phyloP scores from a whole-genome alignment of 352 stramenopile species.

The Phytophthora pseudosyringae region DNA sequence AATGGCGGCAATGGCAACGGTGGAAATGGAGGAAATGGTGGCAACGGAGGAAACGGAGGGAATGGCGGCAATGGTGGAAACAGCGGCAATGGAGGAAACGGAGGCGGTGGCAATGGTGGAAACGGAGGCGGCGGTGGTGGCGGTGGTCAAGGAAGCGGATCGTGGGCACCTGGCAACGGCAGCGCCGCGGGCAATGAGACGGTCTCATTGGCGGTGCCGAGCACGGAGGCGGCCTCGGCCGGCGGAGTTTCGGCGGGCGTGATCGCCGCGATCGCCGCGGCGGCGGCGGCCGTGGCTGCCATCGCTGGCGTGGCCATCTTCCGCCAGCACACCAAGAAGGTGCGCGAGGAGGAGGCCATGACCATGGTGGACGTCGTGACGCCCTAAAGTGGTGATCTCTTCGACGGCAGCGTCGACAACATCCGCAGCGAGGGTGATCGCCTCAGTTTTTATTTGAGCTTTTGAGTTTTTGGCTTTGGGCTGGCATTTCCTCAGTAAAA shows the following conservation, averaged over 20 bases:
- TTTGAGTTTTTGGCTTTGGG: slow-evolving; percentile 23
- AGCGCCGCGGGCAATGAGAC: slow-evolving; percentile 11
- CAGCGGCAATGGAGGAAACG: slow-evolving; percentile 4
- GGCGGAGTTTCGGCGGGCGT: slow-evolving; percentile 32
- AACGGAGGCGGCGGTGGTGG: slow-evolving; percentile 13
- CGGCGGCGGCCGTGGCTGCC: slow-evolving; percentile 37
- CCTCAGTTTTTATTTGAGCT: neutral
- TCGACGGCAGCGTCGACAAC: neutral
- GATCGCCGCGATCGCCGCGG: slow-evolving; percentile 39
- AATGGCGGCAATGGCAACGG: slow-evolving; percentile 10
- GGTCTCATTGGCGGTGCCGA: slow-evolving; percentile 21
- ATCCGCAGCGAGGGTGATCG: neutral
- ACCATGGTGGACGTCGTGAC: slow-evolving; percentile 41
- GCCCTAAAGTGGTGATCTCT: slow-evolving; percentile 19
- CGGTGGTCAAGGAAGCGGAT: slow-evolving; percentile 3
- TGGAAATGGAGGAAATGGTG: slow-evolving; percentile 14
- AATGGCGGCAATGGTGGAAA: slow-evolving; percentile 10
- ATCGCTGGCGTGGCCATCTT: slow-evolving; percentile 45
- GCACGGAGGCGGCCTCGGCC: slow-evolving; percentile 23
- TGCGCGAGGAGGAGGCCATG: slow-evolving; percentile 5
- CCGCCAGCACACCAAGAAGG: slow-evolving; percentile 37
- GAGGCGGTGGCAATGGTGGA: neutral
- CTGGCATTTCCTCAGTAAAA: slow-evolving; percentile 6
- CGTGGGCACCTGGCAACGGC: slow-evolving; percentile 11
- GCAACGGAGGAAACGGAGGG: slow-evolving; percentile 8